Base-by-base conservation (phyloP, 805 yeast species). In the Zygotorulaspora danielsina region DNA sequence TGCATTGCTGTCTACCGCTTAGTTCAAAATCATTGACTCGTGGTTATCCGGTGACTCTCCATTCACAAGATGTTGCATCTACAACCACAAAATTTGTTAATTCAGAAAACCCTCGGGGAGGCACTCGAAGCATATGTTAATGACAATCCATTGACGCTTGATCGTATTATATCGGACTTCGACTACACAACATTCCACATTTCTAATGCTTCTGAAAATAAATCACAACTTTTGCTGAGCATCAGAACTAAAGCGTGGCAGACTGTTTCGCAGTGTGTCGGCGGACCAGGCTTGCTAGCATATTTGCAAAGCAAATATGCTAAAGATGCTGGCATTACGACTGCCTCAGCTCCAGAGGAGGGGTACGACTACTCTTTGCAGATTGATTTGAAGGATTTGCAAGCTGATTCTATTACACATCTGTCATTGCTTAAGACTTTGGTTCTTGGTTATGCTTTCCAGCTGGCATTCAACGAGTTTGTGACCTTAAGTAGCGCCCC, bases 171-270 rank as follows among this genome's bases (percentile, higher is more conserved):
- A 47, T 81, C 95, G 27, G 99, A 93, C 68, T 93, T 93, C 54
- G 99, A 93, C 64, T 87, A 87, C 67, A 95, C 96, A 35, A 84
- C 93, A 20, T 89, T 84, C 65, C 97, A 90, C 63, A 71, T 93
- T 45, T 82, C 95, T 34, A 90, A 54, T 41, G 39, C 52, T n/a
- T 85, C 89, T 2, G 88, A 80, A 50, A 70, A 78, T 44, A 85
- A 82, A 66, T 63, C 79, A 24, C 54, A 44, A 4, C 29, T 63
- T 28, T 41, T 39, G 25, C 29, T 63, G 34, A 57, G 64, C 36
- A 48, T 61, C 37, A 54, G 48, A 21, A 57, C 64, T 6, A 61
- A 59, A 32, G 64, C 65, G 1, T 60, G 64, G 63, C 47, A 48
- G 21, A 51, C 57, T 10, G 50, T 60, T 18, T 29, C 38, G 17